Evolutionary conservation across 257 asterid genomes (phyloP).

Genomic region (Forsythia viridissima): DNA sequence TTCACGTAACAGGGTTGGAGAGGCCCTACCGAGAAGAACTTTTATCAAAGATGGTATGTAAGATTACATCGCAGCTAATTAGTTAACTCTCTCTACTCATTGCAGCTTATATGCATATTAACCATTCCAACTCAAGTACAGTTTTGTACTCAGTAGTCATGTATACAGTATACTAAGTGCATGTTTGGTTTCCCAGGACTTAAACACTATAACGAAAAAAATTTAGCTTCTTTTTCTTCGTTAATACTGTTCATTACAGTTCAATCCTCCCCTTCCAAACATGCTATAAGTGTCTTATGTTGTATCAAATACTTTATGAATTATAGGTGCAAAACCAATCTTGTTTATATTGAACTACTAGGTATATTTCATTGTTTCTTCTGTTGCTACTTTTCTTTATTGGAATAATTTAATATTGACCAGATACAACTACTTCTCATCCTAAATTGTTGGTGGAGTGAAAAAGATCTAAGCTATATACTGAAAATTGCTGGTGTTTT

Average conservation of each 20-base stretch:
- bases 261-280: neutral
- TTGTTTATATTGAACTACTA: no score
- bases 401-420: neutral
- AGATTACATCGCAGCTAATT: neutral
- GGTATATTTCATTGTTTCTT: neutral
- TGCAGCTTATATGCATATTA: neutral
- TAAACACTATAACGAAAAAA: no score
- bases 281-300: neutral
- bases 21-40: constrained; percentile 72
- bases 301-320: neutral
- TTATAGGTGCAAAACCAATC: neutral
- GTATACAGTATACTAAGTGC: neutral
- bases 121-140: neutral
- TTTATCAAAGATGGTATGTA: constrained; percentile 55
- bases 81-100: neutral
- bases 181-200: neutral
- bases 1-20: constrained; percentile 55
- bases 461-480: neutral
- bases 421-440: neutral
- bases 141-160: neutral
- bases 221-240: neutral
- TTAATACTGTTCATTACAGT: no score
- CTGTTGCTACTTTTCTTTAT: no score
- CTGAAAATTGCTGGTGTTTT: neutral
- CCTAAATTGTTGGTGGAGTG: neutral